Percentiles rank a stretch among this genome's conserved stretches.
These are phyloP conservation scores for Polyporus arcularius DNA, from an alignment of 768 basidiomycete species.

Conservation along the genomic window DNA sequence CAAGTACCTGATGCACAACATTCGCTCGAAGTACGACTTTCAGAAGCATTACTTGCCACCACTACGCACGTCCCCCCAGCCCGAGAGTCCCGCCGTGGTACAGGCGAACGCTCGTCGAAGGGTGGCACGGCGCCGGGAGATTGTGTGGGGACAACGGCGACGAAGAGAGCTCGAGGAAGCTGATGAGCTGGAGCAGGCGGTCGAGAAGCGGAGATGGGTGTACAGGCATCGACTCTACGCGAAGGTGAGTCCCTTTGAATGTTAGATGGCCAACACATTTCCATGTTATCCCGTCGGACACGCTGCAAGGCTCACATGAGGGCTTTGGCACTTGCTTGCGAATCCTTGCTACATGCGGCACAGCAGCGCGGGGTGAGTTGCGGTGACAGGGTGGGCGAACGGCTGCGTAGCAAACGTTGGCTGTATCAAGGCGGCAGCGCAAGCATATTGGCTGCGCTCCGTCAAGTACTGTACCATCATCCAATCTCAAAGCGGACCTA, in stretches of 20 bases:
- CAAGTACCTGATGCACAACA: conserved; percentile 75
- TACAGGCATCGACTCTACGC: conserved; percentile 81
- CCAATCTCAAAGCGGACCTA: too few species aligned
- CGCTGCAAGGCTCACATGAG: too few species aligned
- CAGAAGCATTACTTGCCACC: conserved; percentile 79
- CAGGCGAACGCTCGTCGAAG: conserved; percentile 32
- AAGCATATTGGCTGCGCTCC: too few species aligned
- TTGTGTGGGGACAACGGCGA: conserved; percentile 58
- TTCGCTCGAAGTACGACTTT: conserved; percentile 79
- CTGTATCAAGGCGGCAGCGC: too few species aligned
- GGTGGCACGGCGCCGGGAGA: conserved; percentile 39
- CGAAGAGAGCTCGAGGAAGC: conserved; percentile 53
- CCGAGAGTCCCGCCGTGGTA: conserved; percentile 33
- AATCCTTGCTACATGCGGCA: too few species aligned
- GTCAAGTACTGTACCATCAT: too few species aligned
- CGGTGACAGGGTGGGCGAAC: too few species aligned
- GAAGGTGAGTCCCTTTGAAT: conserved; percentile 56
- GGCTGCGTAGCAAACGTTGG: too few species aligned
- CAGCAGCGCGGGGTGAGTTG: too few species aligned
- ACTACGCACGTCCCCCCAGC: conserved; percentile 52
- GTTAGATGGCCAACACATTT: too few species aligned
- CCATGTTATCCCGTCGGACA: too few species aligned
- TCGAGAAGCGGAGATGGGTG: conserved; percentile 74
- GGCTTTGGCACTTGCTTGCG: too few species aligned
- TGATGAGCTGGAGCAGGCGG: conserved; percentile 75